Conservation (phyloP, 129 eudicot species). For the Silybum marianum region DNA sequence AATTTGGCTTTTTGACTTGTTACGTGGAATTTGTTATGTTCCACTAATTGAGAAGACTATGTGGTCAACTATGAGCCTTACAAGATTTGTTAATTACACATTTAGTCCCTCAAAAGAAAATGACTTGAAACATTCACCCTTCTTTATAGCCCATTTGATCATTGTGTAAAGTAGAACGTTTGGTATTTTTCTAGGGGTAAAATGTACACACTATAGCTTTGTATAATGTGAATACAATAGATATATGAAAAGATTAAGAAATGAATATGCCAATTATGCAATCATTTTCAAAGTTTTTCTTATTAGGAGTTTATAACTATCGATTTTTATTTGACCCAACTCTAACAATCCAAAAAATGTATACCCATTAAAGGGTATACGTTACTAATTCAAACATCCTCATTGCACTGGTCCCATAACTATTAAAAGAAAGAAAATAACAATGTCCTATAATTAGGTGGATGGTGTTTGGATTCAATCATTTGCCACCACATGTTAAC, state of each 20-base stretch:
- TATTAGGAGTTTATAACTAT: not conserved
- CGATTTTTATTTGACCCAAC: not conserved
- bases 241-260: not conserved
- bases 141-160: not conserved
- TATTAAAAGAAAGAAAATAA: not conserved
- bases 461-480: not conserved
- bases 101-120: not conserved
- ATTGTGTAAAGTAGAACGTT: not conserved
- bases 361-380: not conserved
- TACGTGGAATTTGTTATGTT: not conserved
- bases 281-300: not conserved
- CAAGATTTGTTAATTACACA: not conserved
- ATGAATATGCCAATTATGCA: not conserved
- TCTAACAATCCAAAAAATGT: not conserved
- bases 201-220: not conserved
- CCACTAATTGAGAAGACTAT: not conserved
- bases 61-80: not conserved
- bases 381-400: too few species aligned
- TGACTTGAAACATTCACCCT: not conserved
- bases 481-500: not conserved
- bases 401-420: not conserved
- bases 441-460: not conserved
- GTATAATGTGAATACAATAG: conserved; percentile 2
- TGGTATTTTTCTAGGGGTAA: not conserved
- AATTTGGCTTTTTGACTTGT: conserved; percentile 16